Evolutionary conservation across 108 stramenopile species (phyloP), one percentile per base, ranked within the genome.

Genomic region (Cyclotella kingstonii): DNA sequence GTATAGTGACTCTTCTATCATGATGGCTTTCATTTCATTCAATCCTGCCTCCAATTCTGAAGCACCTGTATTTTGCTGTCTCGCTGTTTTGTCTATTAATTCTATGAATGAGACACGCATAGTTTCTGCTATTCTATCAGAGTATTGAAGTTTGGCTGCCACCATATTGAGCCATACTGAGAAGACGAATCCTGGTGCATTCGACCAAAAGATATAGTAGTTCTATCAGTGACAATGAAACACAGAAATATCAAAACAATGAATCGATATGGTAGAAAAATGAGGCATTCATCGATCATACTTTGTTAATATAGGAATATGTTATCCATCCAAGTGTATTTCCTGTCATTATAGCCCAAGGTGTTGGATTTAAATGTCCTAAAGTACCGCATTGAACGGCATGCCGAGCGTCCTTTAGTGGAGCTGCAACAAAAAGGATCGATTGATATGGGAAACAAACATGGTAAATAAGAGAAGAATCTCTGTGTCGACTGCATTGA

Each of bases 291-390:
- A 6, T 18, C 41, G 27, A 28, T 35, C 73, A 36, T 45, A 71
- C 70, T 18, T 73, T 42, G 43, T 73, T 38, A 17, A 90, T 51
- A 53, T 83, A 64, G 6, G 73, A 65, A 60, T 92, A 92, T 1
- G 58, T 48, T 2, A 89, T 38, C 91, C 91, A 91, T 26, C 90
- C 90, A 39, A 77, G 28, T 31, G 82, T 84, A 63, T 87, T 89
- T 12, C 87, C 87, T 21, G 81, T 69, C 87, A 89, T 92, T 54
- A 88, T 83, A 4, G 82, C 90, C 85, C 85, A 89, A 1, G 90
- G 90, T 0, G 82, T 85, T 2, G 90, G 85, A 72, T 92, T 92
- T 19, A 92, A 68, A 44, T 66, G 56, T 0, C 90, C 90, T 33
- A 92, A 53, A 22, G 73, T 45, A 17, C 86, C 86, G 23, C 29